Evolutionary conservation across 192 early-diverging fungal genomes (phyloP).

Genomic region (Podila clonocystis): DNA sequence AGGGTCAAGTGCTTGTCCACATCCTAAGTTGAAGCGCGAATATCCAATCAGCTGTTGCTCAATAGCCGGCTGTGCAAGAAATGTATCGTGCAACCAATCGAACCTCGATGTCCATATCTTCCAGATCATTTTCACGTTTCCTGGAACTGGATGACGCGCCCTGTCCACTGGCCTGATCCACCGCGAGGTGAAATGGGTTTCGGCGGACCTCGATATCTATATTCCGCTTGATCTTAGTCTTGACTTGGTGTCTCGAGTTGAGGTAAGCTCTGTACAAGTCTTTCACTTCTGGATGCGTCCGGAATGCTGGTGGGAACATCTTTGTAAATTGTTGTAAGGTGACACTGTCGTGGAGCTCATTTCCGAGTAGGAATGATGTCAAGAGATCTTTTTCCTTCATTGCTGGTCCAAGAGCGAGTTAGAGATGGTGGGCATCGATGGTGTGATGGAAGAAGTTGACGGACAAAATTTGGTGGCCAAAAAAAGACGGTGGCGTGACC

Average conservation of each 20-base stretch:
- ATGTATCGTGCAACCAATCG: background rate
- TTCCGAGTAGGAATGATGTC: constrained; percentile 39
- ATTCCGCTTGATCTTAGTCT: constrained; percentile 38
- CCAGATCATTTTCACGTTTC: constrained; percentile 1
- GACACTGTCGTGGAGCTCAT: constrained; percentile 46
- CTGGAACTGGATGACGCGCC: background rate
- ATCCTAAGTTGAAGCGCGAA: constrained; percentile 14
- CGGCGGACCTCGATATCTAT: constrained; percentile 49
- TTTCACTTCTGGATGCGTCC: constrained; percentile 34
- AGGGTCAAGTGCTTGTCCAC: constrained; percentile 43
- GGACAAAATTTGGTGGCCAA: background rate
- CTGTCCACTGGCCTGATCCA: background rate
- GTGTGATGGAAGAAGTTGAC: background rate
- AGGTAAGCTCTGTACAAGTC: constrained; percentile 41
- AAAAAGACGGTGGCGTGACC: background rate
- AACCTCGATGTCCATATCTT: constrained; percentile 34
- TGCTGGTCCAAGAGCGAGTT: background rate
- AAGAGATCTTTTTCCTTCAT: constrained; percentile 50
- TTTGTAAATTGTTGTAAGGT: constrained; percentile 26
- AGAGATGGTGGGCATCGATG: background rate
- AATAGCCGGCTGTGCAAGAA: background rate
- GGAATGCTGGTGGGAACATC: constrained; percentile 18
- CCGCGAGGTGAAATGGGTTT: constrained; percentile 24
- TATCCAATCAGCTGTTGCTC: background rate
- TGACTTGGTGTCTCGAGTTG: constrained; percentile 27